A percentile compares a stretch with the other conserved stretches of the same genome.
Conservation (phyloP, 2,329 filamentous ascomycete species). For the Pyricularia pennisetigena region DNA sequence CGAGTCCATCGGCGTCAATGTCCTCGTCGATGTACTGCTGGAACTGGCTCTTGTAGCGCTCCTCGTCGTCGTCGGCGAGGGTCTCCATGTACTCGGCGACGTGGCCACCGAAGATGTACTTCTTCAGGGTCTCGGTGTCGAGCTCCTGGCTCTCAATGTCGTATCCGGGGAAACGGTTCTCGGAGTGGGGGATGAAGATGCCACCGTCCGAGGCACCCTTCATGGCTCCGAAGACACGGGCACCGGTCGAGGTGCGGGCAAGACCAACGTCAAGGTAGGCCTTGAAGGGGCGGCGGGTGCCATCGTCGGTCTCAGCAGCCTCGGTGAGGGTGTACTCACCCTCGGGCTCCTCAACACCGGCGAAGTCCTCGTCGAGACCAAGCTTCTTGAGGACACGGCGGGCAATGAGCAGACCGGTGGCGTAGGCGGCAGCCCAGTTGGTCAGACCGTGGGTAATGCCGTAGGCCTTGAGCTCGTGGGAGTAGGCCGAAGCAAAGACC, state of each 20-base stretch:
- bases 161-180: slow-evolving; percentile 99
- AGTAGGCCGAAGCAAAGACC: slow-evolving; percentile 85
- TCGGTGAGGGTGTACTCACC: slow-evolving; percentile 96
- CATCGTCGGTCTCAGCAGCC: slow-evolving; percentile 82
- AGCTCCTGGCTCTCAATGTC: slow-evolving; percentile 98
- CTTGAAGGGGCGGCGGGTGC: slow-evolving; percentile 94
- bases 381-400: slow-evolving; percentile 97
- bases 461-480: slow-evolving; percentile 96
- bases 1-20: slow-evolving; percentile 88
- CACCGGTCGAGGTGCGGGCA: slow-evolving; percentile 92
- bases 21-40: slow-evolving; percentile 95
- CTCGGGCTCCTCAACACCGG: slow-evolving; percentile 92
- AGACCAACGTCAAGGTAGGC: slow-evolving; percentile 97
- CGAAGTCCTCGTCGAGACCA: slow-evolving; percentile 83
- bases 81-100: slow-evolving; percentile 99
- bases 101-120: slow-evolving; percentile 98
- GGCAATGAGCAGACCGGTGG: slow-evolving; percentile 91
- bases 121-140: slow-evolving; percentile 91
- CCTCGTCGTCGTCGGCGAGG: slow-evolving; percentile 98
- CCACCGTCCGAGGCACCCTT: slow-evolving; percentile 99
- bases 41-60: slow-evolving; percentile 99
- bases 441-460: slow-evolving; percentile 97
- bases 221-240: slow-evolving; percentile 98
- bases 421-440: slow-evolving; percentile 98
- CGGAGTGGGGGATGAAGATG: slow-evolving; percentile 93